Percentiles rank a stretch among this genome's conserved stretches.
phyloP scores from a whole-genome alignment of 371 early-diverging fungal genomes.

The Mortierella sp. region DNA sequence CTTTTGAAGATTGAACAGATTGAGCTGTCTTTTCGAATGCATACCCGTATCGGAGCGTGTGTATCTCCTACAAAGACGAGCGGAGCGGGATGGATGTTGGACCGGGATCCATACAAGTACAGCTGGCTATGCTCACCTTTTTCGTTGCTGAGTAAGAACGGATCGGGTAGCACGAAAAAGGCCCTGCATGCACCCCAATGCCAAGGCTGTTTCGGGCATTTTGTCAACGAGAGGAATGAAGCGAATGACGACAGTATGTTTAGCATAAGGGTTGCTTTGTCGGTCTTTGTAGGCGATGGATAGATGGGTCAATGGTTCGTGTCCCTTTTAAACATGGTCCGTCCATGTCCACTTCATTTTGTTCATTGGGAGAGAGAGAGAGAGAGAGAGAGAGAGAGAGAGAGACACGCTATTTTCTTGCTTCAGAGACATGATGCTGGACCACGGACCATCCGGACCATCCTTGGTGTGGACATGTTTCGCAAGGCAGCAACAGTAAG shows the following conservation, averaged over 20 bases:
- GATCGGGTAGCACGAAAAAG: constrained; percentile 9
- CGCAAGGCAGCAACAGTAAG: constrained; percentile 47
- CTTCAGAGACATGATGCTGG: background rate
- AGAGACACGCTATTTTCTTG: background rate
- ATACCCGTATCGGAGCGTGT: too few relatives aligned
- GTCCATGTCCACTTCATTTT: too few relatives aligned
- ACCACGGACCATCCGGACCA: background rate
- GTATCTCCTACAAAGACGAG: too few relatives aligned
- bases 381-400: background rate
- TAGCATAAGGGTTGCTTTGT: background rate
- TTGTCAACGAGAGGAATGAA: background rate
- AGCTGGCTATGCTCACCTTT: too few relatives aligned
- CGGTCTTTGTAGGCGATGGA: background rate
- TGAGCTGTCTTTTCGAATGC: background rate
- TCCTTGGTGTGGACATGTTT: background rate
- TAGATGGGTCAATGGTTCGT: too few relatives aligned
- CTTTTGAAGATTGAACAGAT: background rate
- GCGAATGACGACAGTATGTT: background rate
- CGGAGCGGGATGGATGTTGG: background rate
- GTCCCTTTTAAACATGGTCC: too few relatives aligned
- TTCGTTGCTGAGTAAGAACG: background rate
- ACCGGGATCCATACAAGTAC: background rate
- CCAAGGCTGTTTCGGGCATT: background rate
- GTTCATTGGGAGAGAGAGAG: too few relatives aligned
- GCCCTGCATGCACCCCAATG: constrained; percentile 1